Percentiles rank a stretch among this genome's conserved stretches.
Conservation (phyloP, 1,139 yeast species). For the Candida tunisiensis region DNA sequence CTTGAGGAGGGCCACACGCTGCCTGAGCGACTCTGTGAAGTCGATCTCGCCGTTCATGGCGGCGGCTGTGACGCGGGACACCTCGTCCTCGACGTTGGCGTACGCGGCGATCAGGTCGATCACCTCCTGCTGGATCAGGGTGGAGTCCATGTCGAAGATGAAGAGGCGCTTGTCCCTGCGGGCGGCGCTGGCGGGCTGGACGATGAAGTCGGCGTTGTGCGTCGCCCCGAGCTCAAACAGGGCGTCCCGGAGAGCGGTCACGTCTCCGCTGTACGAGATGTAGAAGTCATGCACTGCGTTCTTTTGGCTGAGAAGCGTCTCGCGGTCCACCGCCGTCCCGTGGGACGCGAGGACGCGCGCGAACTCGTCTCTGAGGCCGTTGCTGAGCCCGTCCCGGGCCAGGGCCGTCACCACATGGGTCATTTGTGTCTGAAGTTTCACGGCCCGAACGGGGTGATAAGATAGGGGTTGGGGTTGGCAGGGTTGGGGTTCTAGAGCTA, state of each 20-base stretch:
- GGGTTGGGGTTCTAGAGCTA: no score
- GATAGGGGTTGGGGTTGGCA: no score
- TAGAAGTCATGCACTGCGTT: background rate
- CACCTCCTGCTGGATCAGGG: conserved; percentile 89
- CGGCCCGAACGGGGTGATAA: no score
- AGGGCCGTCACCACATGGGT: background rate
- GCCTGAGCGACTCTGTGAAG: conserved; percentile 63
- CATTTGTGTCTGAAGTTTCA: no score
- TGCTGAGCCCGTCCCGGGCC: background rate
- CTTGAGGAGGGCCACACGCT: conserved; percentile 58
- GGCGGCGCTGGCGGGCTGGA: conserved; percentile 5
- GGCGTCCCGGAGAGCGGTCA: conserved; percentile 1
- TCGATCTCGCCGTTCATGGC: conserved; percentile 98
- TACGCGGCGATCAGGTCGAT: conserved; percentile 87
- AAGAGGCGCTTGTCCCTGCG: conserved; percentile 35
- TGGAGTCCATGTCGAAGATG: conserved; percentile 97
- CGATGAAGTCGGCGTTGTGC: conserved; percentile 3
- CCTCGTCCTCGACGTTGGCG: conserved; percentile 63
- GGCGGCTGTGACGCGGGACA: conserved; percentile 68
- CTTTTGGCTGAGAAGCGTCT: background rate
- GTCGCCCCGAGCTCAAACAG: conserved; percentile 3
- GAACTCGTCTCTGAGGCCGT: conserved; percentile 1
- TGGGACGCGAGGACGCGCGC: background rate
- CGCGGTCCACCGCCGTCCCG: background rate
- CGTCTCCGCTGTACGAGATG: background rate